Conservation (phyloP, 352 stramenopile species). For the Phytophthora macrochlamydospora region DNA sequence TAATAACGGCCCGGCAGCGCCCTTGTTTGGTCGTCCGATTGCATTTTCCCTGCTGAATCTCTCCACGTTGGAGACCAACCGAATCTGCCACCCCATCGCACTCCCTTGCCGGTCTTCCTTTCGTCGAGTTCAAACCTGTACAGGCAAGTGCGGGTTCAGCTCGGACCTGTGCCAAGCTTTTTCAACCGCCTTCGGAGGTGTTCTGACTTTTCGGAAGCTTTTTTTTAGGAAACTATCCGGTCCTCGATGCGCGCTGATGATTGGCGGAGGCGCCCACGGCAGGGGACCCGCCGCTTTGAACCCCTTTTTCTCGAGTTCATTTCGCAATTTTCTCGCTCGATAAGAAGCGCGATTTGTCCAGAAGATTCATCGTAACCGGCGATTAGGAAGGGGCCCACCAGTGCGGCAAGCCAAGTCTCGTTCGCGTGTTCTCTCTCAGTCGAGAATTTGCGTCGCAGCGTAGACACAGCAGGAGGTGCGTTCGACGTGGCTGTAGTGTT, state of each 20-base stretch:
- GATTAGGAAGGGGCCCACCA: not conserved
- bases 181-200: not conserved
- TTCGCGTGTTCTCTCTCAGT: conserved; percentile 27
- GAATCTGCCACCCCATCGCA: not conserved
- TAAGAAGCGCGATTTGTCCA: conserved; percentile 6
- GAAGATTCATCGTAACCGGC: conserved; percentile 5
- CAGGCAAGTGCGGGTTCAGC: no score
- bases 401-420: conserved; percentile 8
- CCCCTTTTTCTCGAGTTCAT: conserved; percentile 3
- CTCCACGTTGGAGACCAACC: no score
- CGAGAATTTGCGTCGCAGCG: conserved; percentile 43
- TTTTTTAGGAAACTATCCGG: not conserved
- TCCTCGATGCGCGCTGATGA: not conserved
- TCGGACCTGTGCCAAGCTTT: not conserved
- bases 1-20: no score
- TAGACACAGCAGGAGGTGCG: conserved; percentile 5
- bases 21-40: not conserved
- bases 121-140: no score
- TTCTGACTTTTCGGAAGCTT: no score
- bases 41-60: not conserved
- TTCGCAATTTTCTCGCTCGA: conserved; percentile 3
- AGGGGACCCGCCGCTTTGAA: not conserved
- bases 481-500: not conserved
- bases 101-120: not conserved
- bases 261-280: not conserved